Evolutionary conservation across 371 early-diverging fungal genomes (phyloP), one percentile per base, ranked within the genome.

Genomic region (Haplosporangium sp.): DNA sequence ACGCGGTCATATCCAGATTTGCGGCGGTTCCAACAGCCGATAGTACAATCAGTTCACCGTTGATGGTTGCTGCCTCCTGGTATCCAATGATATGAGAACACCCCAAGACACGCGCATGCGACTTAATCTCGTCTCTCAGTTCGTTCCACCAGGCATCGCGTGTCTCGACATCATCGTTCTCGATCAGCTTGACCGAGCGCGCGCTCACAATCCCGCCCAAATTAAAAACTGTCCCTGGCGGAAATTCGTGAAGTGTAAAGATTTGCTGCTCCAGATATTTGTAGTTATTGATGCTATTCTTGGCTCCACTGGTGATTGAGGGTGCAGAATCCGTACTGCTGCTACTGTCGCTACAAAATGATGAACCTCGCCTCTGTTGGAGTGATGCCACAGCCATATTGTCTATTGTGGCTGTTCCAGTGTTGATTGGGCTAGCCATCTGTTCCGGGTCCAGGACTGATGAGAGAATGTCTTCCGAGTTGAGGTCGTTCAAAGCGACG

Each of bases 141-240:
- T 94, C 94, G 11, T 82, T 68, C 92, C 92, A 94, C 93, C 94
- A 94, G 6, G 83, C 65, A 45, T 92, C 91, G 4, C 94, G 81
- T 9, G 84, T 73, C 38, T 88, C 88, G 5, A 72, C 77, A 54
- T 86, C 83, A 57, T 89, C 90, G 45, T 83, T 82, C 13, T 90
- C 89, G 51, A 92, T 83, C 9, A 93, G 74, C 65, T 93, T 93
- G 56, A 93, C 89, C 8, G 89, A 88, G 6, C 86, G 81, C 12
- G 94, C 91, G 36, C 87, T 84, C 13, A 93, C 93, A 9, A 92
- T 67, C 9, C 93, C 94, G 18, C 92, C 93, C 10, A 90, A 76
- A 10, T 86, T 83, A 14, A 85, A 74, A 18, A 93, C 67, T 8
- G 86, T 75, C n/a, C 86, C 85, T 11, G 85, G 80, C 0, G 92